These are phyloP conservation scores for Geotrichum fermentans DNA, from an alignment of 1,139 yeast genomes.

Conservation along the genomic window DNA sequence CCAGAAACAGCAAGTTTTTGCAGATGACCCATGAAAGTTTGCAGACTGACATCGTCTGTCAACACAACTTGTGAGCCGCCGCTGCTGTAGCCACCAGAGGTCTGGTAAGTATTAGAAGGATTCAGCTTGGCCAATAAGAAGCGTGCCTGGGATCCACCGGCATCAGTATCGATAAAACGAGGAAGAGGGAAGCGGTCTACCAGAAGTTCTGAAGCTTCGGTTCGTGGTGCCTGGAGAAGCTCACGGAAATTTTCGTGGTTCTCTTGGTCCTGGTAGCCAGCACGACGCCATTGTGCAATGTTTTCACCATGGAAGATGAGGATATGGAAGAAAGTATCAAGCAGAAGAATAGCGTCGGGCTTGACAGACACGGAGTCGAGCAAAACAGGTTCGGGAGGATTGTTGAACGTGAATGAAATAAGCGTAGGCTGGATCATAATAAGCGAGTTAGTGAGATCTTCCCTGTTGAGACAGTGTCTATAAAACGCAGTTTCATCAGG, in stretches of 20 bases:
- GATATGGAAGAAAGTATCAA: constrained; percentile 73
- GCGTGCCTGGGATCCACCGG: constrained; percentile 75
- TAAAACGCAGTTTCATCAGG: constrained; percentile 76
- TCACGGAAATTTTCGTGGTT: constrained; percentile 60
- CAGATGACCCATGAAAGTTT: constrained; percentile 56
- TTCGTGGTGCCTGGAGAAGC: constrained; percentile 58
- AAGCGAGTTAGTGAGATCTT: constrained; percentile 60
- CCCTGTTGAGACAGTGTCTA: constrained; percentile 64
- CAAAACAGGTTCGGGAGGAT: constrained; percentile 52
- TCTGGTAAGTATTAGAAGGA: constrained; percentile 61
- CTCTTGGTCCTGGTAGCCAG: constrained; percentile 60
- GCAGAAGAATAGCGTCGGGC: constrained; percentile 54
- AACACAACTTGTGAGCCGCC: constrained; percentile 43
- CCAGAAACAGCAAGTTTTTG: constrained; percentile 36
- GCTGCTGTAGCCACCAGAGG: constrained; percentile 39
- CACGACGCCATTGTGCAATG: constrained; percentile 66
- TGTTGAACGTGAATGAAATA: constrained; percentile 58
- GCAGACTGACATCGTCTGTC: constrained; percentile 69
- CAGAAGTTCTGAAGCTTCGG: constrained; percentile 62
- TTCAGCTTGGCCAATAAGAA: constrained; percentile 69
- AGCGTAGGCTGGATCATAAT: constrained; percentile 76
- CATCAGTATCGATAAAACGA: constrained; percentile 67
- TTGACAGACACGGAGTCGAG: constrained; percentile 65
- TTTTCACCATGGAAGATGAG: constrained; percentile 64
- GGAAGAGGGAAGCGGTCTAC: constrained; percentile 71